Conservation (phyloP, 1,284 basidiomycete species). For the Gomphus sp. region DNA sequence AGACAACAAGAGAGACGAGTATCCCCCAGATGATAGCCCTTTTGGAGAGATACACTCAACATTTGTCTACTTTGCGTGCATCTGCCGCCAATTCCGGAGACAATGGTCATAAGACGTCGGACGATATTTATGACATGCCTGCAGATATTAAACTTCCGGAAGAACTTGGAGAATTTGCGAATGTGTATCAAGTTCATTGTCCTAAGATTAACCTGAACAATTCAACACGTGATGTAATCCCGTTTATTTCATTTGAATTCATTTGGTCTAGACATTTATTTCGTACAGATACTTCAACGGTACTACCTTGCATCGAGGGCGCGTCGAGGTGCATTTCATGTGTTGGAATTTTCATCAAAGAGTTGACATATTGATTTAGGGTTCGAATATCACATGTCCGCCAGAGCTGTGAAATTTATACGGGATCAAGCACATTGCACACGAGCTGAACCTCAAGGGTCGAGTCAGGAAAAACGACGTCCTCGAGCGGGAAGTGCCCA, state of each 20-base stretch:
- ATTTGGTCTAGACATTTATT: not conserved
- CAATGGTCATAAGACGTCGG: not conserved
- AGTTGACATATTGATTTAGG: slow-evolving; percentile 35
- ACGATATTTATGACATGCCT: slow-evolving; percentile 49
- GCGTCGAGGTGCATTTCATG: slow-evolving; percentile 1
- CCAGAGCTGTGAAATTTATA: slow-evolving; percentile 76
- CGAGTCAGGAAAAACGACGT: slow-evolving; percentile 25
- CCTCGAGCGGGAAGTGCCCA: slow-evolving; percentile 37
- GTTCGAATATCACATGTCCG: slow-evolving; percentile 81
- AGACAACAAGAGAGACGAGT: slow-evolving; percentile 3
- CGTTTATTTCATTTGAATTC: slow-evolving; percentile 17
- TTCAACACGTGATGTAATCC: slow-evolving; percentile 59
- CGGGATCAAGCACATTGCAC: slow-evolving; percentile 54
- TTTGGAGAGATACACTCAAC: slow-evolving; percentile 9
- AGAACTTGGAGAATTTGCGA: slow-evolving; percentile 81
- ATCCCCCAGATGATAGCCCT: slow-evolving; percentile 9
- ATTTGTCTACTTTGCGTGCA: slow-evolving; percentile 6
- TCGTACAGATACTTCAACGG: slow-evolving; percentile 6
- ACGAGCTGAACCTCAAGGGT: slow-evolving; percentile 23
- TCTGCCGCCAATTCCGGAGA: not conserved
- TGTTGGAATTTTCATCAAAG: not conserved
- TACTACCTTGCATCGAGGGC: slow-evolving; percentile 11
- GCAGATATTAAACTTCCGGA: slow-evolving; percentile 53
- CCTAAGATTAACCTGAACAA: slow-evolving; percentile 81
- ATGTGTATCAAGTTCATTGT: slow-evolving; percentile 87